Evolutionary conservation across 2,329 filamentous ascomycete species (phyloP).

Genomic region (Penicillium sp.): DNA sequence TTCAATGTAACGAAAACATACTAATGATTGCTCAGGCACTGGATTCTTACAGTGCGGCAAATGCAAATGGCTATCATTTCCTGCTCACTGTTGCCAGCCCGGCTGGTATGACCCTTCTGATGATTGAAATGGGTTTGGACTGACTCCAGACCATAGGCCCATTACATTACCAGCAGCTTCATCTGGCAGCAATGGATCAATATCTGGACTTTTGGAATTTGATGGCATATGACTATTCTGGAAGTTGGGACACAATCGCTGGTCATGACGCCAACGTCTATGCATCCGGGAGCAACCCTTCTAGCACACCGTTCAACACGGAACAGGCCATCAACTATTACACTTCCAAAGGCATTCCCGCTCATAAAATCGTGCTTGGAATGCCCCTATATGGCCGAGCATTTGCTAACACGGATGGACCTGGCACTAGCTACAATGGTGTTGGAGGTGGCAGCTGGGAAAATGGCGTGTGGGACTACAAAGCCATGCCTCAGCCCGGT

Average conservation of each 20-base stretch:
- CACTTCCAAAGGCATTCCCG: conserved; percentile 55
- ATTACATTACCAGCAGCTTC: conserved; percentile 41
- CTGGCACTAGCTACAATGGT: conserved; percentile 63
- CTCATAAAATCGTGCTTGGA: conserved; percentile 74
- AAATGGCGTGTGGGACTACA: conserved; percentile 80
- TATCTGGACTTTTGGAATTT: conserved; percentile 51
- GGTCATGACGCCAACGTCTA: conserved; percentile 80
- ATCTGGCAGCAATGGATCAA: conserved; percentile 43
- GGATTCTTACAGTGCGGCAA: conserved; percentile 36
- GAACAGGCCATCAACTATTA: conserved; percentile 67
- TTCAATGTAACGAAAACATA: background rate
- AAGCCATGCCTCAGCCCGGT: conserved; percentile 66
- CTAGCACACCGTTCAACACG: conserved; percentile 72
- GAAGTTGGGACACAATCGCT: conserved; percentile 66
- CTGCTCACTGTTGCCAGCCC: conserved; percentile 45
- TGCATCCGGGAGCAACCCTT: conserved; percentile 51
- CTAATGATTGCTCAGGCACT: conserved; percentile 29
- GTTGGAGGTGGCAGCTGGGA: conserved; percentile 80
- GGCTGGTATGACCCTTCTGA: conserved; percentile 28
- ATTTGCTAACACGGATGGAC: conserved; percentile 71
- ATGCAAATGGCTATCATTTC: conserved; percentile 40
- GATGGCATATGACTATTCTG: conserved; percentile 84
- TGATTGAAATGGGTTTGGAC: background rate
- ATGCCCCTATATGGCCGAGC: conserved; percentile 90
- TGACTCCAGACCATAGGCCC: conserved; percentile 29